phyloP scores from a whole-genome alignment of 768 basidiomycete species.

The Lentinula detonsa region DNA sequence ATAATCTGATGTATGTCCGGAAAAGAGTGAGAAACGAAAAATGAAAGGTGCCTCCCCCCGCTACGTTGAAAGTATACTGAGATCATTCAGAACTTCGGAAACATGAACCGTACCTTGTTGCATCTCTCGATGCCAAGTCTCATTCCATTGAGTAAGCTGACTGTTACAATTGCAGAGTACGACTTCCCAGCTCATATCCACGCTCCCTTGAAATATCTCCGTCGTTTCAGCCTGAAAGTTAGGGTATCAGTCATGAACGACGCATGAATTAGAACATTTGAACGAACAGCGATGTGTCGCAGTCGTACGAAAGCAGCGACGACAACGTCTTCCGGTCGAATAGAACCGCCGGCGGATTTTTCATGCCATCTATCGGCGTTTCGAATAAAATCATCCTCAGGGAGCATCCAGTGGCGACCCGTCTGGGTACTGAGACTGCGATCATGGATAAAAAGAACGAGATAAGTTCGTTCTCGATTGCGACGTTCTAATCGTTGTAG shows the following conservation, averaged over 20 bases:
- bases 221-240: slow-evolving; percentile 64
- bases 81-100: background rate
- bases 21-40: slow-evolving; percentile 70
- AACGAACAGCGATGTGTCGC: slow-evolving; percentile 70
- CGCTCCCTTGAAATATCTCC: slow-evolving; percentile 51
- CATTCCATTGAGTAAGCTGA: slow-evolving; percentile 67
- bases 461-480: slow-evolving; percentile 80
- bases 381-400: slow-evolving; percentile 76
- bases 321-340: slow-evolving; percentile 77
- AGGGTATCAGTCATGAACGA: background rate
- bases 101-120: slow-evolving; percentile 41
- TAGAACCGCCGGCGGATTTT: slow-evolving; percentile 38
- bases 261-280: background rate
- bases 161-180: slow-evolving; percentile 67
- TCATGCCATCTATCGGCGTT: slow-evolving; percentile 70
- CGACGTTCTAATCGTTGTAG: slow-evolving; percentile 69
- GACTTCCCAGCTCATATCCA: slow-evolving; percentile 69
- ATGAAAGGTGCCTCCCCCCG: slow-evolving; percentile 72
- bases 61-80: slow-evolving; percentile 26
- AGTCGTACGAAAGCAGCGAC: slow-evolving; percentile 72
- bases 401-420: slow-evolving; percentile 84
- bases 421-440: slow-evolving; percentile 83
- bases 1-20: slow-evolving; percentile 71
- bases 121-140: slow-evolving; percentile 72
- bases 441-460: slow-evolving; percentile 83